phyloP scores from a whole-genome alignment of 1,284 basidiomycete species.

The Microbotryum violaceum region DNA sequence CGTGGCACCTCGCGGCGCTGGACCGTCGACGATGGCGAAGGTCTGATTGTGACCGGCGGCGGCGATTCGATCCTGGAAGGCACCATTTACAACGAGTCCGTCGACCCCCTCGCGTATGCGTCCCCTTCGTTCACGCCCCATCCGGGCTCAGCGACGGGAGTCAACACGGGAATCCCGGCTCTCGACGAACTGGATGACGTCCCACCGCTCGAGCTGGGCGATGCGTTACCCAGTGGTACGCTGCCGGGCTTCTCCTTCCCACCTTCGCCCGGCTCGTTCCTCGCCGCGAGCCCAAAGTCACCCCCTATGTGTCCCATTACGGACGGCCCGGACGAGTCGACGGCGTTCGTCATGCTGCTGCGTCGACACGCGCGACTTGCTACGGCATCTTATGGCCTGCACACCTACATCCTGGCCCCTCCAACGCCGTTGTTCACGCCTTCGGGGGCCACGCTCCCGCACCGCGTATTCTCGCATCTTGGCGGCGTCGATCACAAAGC shows the following conservation, averaged over 20 bases:
- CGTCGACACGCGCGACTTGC: constrained; percentile 22
- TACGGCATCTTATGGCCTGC: constrained; percentile 28
- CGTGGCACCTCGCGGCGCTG: constrained; percentile 11
- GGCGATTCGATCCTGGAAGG: constrained; percentile 19
- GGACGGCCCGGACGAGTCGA: neutral
- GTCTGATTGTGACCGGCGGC: constrained; percentile 18
- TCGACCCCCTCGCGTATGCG: neutral
- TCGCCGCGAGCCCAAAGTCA: neutral
- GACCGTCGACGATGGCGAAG: constrained; percentile 11
- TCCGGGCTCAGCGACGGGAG: neutral
- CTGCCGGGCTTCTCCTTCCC: constrained; percentile 3
- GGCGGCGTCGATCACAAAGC: constrained; percentile 17
- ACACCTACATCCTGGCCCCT: constrained; percentile 20
- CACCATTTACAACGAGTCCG: constrained; percentile 4
- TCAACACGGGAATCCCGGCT: neutral
- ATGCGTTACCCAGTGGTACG: neutral
- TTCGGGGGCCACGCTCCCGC: constrained; percentile 18
- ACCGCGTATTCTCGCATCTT: constrained; percentile 24
- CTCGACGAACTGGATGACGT: constrained; percentile 10
- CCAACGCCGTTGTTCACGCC: constrained; percentile 26
- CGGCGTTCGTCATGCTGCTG: constrained; percentile 7
- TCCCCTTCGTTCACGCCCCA: neutral
- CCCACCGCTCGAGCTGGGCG: constrained; percentile 11
- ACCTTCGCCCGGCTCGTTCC: neutral
- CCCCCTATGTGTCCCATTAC: constrained; percentile 10